Conservation (phyloP, 2,329 filamentous ascomycete species). For the Penicillium sp. region DNA sequence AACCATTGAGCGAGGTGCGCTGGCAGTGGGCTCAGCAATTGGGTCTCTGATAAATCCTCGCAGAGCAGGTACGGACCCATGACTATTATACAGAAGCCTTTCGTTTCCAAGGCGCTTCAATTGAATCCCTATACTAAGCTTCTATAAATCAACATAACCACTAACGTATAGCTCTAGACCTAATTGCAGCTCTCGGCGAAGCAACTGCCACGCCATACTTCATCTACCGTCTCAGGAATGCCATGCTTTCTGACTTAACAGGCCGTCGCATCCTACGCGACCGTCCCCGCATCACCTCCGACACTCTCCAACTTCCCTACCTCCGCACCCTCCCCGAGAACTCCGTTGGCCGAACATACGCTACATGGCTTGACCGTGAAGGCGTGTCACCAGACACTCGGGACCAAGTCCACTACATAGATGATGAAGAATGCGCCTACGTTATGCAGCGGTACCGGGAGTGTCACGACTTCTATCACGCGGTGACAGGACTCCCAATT, state of each 20-base stretch:
- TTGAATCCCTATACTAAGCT: not conserved
- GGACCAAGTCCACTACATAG: constrained; percentile 79
- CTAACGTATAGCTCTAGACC: constrained; percentile 57
- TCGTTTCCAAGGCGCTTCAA: not conserved
- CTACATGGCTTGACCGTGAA: constrained; percentile 88
- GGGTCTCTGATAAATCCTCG: constrained; percentile 70
- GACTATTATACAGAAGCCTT: not conserved
- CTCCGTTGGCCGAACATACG: constrained; percentile 79
- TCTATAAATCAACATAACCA: not conserved
- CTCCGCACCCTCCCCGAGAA: constrained; percentile 71
- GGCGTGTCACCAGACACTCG: constrained; percentile 91
- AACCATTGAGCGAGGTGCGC: constrained; percentile 67
- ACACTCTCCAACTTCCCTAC: constrained; percentile 63
- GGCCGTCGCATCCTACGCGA: constrained; percentile 89
- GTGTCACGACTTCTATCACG: constrained; percentile 97
- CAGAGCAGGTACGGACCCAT: constrained; percentile 62
- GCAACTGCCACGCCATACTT: constrained; percentile 93
- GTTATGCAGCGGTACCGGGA: constrained; percentile 98
- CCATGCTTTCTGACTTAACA: constrained; percentile 81
- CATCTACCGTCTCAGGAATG: constrained; percentile 84
- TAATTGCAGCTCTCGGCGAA: constrained; percentile 93
- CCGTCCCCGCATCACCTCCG: constrained; percentile 81
- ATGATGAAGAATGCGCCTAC: constrained; percentile 93
- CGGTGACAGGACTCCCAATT: constrained; percentile 83
- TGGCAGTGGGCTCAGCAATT: constrained; percentile 64